Conservation (phyloP, 257 asterid species). For the Solanum tarapatanum region DNA sequence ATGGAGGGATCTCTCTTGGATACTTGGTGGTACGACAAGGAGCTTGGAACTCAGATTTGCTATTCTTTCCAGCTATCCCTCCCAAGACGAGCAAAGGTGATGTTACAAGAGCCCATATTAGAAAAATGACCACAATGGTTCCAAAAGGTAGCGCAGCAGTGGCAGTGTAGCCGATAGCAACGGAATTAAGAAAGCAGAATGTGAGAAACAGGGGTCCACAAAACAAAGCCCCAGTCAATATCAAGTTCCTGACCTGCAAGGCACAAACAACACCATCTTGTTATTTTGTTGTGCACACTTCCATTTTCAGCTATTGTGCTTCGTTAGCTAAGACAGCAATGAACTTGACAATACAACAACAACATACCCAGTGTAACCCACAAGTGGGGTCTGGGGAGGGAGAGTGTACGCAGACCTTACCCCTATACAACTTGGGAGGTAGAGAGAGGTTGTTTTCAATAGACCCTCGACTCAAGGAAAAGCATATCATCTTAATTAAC, state of each 20-base stretch:
- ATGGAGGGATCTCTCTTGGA: slow-evolving; percentile 37
- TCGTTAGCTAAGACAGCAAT: not conserved
- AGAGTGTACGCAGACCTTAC: not conserved
- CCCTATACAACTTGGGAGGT: not conserved
- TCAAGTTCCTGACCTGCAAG: slow-evolving; percentile 32
- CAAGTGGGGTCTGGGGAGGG: not conserved
- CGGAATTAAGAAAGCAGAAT: slow-evolving; percentile 35
- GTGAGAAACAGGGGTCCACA: slow-evolving; percentile 33
- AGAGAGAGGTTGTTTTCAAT: not conserved
- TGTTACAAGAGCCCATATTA: slow-evolving; percentile 39
- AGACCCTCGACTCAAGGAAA: not conserved
- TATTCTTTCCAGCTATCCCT: slow-evolving; percentile 36
- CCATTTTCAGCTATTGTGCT: not conserved
- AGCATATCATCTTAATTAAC: not conserved
- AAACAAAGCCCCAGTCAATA: slow-evolving; percentile 29
- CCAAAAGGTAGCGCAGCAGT: slow-evolving; percentile 46
- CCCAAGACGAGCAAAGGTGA: slow-evolving; percentile 39
- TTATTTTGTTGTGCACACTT: not conserved
- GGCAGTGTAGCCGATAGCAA: slow-evolving; percentile 33
- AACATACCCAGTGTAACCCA: not conserved
- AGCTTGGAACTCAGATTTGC: slow-evolving; percentile 39
- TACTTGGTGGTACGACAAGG: slow-evolving; percentile 39
- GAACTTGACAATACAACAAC: not conserved
- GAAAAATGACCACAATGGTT: slow-evolving; percentile 33
- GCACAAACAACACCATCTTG: not conserved